Evolutionary conservation across 345 rosid genomes (phyloP).

Genomic region (Lepidium africanum): DNA sequence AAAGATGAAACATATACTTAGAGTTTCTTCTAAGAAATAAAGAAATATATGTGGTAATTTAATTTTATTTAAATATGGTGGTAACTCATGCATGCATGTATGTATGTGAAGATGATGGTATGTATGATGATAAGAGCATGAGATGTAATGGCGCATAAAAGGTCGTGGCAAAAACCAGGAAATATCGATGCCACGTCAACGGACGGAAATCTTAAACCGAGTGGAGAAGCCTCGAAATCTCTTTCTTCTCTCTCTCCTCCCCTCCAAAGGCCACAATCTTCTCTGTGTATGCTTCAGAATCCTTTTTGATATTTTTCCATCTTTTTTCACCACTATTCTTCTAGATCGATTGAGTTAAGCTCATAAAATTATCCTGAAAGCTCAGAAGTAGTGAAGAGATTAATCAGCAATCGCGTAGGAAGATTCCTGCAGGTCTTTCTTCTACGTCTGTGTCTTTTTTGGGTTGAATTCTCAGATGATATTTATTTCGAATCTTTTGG

Average conservation of each 20-base stretch:
- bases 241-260: slow-evolving; percentile 7
- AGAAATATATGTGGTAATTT: background rate
- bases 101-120: background rate
- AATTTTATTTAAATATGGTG: background rate
- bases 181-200: slow-evolving; percentile 28
- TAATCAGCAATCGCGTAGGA: background rate
- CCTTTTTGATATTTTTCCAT: background rate
- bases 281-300: background rate
- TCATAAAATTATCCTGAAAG: background rate
- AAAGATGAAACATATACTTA: background rate
- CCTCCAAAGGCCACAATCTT: slow-evolving; percentile 11
- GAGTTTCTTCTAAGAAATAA: no score
- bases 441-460: background rate
- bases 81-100: background rate
- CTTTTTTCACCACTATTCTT: background rate
- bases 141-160: slow-evolving; percentile 1
- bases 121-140: background rate
- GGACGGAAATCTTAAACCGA: slow-evolving; percentile 30
- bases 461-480: background rate
- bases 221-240: slow-evolving; percentile 35
- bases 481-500: background rate
- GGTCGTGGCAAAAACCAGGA: slow-evolving; percentile 7
- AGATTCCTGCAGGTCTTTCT: slow-evolving; percentile 13
- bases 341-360: background rate
- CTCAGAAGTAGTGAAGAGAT: background rate